phyloP scores from a whole-genome alignment of 2,329 filamentous ascomycete species.

The Pseudogymnoascus sp. region DNA sequence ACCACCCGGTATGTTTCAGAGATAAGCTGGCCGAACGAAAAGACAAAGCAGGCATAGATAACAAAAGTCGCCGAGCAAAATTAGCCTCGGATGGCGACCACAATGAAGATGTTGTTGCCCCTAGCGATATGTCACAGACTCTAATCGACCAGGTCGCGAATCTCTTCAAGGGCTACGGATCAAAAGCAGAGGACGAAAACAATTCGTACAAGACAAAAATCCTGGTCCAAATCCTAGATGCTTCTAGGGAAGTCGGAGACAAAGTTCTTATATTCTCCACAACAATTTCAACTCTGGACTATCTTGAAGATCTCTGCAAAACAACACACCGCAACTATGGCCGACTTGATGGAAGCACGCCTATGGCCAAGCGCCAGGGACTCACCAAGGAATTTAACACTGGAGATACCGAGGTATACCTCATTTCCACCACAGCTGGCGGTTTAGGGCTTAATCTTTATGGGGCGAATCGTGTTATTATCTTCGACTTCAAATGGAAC shows the following conservation, averaged over 20 bases:
- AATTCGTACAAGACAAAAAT: constrained; percentile 61
- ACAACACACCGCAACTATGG: constrained; percentile 40
- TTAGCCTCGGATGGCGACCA: constrained; percentile 10
- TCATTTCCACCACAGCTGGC: constrained; percentile 79
- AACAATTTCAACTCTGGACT: constrained; percentile 62
- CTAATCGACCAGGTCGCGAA: background rate
- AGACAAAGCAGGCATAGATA: constrained; percentile 12
- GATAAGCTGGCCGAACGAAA: constrained; percentile 39
- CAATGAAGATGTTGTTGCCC: constrained; percentile 12
- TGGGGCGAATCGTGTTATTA: constrained; percentile 76
- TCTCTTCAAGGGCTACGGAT: constrained; percentile 18
- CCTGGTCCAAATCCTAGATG: constrained; percentile 61
- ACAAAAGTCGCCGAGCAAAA: background rate
- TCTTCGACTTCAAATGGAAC: constrained; percentile 79
- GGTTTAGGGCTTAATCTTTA: constrained; percentile 78
- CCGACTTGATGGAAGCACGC: constrained; percentile 63
- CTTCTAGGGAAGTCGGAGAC: constrained; percentile 55
- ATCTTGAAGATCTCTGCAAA: constrained; percentile 52
- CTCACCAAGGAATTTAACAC: constrained; percentile 64
- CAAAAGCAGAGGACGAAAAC: constrained; percentile 32
- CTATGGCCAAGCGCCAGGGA: constrained; percentile 49
- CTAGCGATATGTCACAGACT: background rate
- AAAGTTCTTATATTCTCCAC: constrained; percentile 78
- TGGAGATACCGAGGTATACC: constrained; percentile 50
- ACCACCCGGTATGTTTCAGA: constrained; percentile 43